These are phyloP conservation scores for Diacronema lutheri DNA, from an alignment of 78 protist genomes.

Conservation along the genomic window DNA sequence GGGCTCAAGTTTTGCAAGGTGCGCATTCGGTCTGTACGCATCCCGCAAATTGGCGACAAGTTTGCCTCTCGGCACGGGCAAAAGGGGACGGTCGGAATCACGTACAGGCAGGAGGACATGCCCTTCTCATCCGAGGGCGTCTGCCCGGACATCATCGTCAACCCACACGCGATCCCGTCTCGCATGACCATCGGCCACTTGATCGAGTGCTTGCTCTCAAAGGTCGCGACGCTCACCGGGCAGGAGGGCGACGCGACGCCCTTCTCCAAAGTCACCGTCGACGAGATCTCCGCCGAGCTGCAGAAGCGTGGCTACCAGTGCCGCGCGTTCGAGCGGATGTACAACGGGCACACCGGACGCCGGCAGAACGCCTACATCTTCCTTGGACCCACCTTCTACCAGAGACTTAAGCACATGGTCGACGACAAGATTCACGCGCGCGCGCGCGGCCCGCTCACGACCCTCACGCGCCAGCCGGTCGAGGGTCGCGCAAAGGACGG, in stretches of 20 bases:
- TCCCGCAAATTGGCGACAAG: constrained; percentile 99
- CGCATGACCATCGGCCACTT: constrained; percentile 99
- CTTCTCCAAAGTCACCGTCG: constrained; percentile 88
- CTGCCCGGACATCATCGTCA: constrained; percentile 97
- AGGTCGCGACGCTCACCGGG: constrained; percentile 59
- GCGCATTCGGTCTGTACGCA: constrained; percentile 83
- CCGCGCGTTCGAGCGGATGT: constrained; percentile 92
- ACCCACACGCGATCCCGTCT: constrained; percentile 99
- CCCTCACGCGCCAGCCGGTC: constrained; percentile 96
- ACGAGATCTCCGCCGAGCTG: constrained; percentile 66
- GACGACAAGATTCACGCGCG: constrained; percentile 98
- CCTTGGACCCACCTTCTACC: constrained; percentile 99
- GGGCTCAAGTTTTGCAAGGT: constrained; percentile 90
- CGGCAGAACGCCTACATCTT: constrained; percentile 31
- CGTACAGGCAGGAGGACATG: constrained; percentile 97
- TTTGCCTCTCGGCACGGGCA: constrained; percentile 99
- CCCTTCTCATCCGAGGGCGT: constrained; percentile 95
- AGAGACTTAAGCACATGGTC: constrained; percentile 97
- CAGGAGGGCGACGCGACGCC: constrained; percentile 96
- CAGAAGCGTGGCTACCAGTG: constrained; percentile 82
- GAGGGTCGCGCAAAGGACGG: constrained; percentile 99
- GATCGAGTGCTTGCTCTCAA: constrained; percentile 96
- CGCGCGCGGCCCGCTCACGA: constrained; percentile 95
- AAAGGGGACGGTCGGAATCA: constrained; percentile 98
- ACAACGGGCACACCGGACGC: constrained; percentile 97